phyloP scores from a whole-genome alignment of 768 basidiomycete genomes.

The Mycena vulgaris region DNA sequence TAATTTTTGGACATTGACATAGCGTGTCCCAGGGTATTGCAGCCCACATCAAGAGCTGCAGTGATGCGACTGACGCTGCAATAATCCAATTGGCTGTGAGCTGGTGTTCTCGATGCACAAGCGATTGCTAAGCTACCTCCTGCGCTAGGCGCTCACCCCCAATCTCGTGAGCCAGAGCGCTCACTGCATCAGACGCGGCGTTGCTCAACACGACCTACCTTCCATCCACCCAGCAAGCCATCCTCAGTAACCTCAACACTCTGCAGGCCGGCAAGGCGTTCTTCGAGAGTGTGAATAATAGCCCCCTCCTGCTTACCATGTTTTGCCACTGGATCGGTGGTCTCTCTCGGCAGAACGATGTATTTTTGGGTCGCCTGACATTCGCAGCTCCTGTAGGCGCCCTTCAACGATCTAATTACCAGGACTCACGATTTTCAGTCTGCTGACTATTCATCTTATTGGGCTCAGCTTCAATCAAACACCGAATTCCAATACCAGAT shows the following conservation, averaged over 20 bases:
- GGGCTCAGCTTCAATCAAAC: too few relatives aligned
- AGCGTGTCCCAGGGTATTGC: conserved; percentile 11
- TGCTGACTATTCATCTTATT: too few relatives aligned
- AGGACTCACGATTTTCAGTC: too few relatives aligned
- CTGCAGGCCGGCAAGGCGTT: neutral
- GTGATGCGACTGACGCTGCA: conserved; percentile 17
- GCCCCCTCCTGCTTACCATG: neutral
- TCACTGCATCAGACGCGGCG: conserved; percentile 18
- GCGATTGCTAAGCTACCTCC: neutral
- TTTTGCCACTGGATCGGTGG: neutral
- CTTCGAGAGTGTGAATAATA: neutral
- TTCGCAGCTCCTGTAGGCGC: too few relatives aligned
- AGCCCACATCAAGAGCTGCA: conserved; percentile 8
- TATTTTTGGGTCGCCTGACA: too few relatives aligned
- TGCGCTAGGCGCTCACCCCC: conserved; percentile 4
- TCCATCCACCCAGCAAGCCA: neutral
- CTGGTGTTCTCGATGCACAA: neutral
- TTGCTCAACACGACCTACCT: neutral
- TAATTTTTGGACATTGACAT: neutral
- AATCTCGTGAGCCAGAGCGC: too few relatives aligned
- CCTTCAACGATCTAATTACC: too few relatives aligned
- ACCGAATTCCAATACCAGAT: too few relatives aligned
- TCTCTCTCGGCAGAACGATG: neutral
- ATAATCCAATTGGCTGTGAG: conserved; percentile 22
- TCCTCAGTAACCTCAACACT: neutral